These are phyloP conservation scores for Senna siamea DNA, from an alignment of 306 rosid species.

Conservation along the genomic window DNA sequence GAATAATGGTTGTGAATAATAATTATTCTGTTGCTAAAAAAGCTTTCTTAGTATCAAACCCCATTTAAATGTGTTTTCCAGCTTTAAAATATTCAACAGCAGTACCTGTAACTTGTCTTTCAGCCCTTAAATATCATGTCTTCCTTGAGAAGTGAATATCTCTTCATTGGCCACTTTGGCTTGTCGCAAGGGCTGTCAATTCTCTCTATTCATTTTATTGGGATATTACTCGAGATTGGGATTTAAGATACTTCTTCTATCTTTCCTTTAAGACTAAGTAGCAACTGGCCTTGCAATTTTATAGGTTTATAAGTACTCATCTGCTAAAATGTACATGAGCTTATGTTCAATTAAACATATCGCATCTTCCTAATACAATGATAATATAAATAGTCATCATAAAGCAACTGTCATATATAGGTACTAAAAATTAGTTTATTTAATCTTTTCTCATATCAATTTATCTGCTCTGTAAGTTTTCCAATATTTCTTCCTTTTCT, in stretches of 20 bases:
- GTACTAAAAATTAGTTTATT: neutral
- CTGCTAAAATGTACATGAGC: neutral
- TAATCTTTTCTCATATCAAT: neutral
- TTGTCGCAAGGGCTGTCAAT: constrained; percentile 85
- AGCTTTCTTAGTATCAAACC: constrained; percentile 39
- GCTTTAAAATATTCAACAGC: constrained; percentile 96
- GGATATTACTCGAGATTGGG: constrained; percentile 99
- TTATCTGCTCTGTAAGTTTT: neutral
- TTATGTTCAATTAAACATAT: neutral
- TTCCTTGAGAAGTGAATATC: constrained; percentile 77
- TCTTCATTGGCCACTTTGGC: constrained; percentile 93
- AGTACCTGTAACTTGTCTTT: constrained; percentile 91
- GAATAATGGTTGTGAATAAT: neutral
- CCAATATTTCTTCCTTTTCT: neutral
- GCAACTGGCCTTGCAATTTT: constrained; percentile 7
- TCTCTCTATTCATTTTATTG: constrained; percentile 96
- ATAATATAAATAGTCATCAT: no score
- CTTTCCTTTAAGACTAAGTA: constrained; percentile 28
- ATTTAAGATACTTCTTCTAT: constrained; percentile 67
- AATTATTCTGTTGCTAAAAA: neutral
- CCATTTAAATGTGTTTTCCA: constrained; percentile 56
- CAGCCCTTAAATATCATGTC: constrained; percentile 93
- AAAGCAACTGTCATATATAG: no score
- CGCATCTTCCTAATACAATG: neutral
- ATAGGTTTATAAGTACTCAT: neutral